Base-by-base conservation (phyloP, 352 stramenopile genomes). In the Globisporangium abappressorium region DNA sequence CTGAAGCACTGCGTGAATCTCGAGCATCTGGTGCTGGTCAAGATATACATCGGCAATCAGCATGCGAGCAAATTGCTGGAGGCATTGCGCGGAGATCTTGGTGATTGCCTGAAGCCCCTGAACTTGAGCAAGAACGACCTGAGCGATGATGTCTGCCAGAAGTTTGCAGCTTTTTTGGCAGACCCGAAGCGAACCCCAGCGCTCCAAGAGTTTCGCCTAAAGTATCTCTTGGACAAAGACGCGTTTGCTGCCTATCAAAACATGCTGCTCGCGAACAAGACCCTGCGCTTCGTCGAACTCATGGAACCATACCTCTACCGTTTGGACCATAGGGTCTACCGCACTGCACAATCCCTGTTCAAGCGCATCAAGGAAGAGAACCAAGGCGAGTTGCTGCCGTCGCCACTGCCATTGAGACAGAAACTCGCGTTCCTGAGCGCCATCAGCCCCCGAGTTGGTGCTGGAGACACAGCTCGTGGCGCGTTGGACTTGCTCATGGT, bases 371-470 rank as follows among this genome's bases (percentile, higher is more conserved):
- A 36, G 7, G 34, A 66, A 4, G 7, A 66, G 8, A 24, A 66
- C n/a, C 61, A 59, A 36, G 51, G 5, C 34, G 47, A 59, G 14
- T 34, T 20, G 12, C 51, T 66, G 46, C 22, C 14, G 24, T 41
- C 15, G 18, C 5, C 61, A 7, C 6, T 66, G 61, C 14, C 62
- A 24, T 9, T 66, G 62, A 56, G 36, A 11, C 47, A 36, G 4
- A 66, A 60, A 20, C 20, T 66, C 22, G 61, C 46, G 14, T 66
- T 66, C 34, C 34, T 66, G 28, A 66, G 61, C 6, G 5, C 38
- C 24, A 33, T 66, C 47, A 24, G 24, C 0, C 41, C 28, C 20
- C 30, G 20, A 14, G 12, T 12, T 18, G 12, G 12, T 34, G 28
- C 51, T 15, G 34, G 14, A 33, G 22, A 24, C 6, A 15, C 53